Evolutionary conservation across 2,329 filamentous ascomycete genomes (phyloP), one percentile per base, ranked within the genome.

Genomic region (Colletotrichum limetticola): DNA sequence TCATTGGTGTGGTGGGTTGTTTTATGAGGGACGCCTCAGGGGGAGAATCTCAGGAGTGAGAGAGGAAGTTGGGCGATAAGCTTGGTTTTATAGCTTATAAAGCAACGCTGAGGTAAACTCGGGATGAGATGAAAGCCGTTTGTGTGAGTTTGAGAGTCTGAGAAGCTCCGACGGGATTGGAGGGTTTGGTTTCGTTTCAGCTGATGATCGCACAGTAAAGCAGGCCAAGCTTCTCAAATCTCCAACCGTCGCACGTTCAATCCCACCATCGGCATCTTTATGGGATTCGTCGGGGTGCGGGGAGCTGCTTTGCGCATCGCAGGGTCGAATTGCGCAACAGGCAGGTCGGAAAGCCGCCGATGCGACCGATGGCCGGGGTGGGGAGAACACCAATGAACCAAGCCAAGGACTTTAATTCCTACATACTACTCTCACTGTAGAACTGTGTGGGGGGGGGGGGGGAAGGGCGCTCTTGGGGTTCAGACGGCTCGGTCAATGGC

Each of bases 291-390:
- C 19, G 12, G 24, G 24, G 53, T 61, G 57, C 22, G 63, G 70
- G 60, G 61, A 46, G 56, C 24, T 61, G 60, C 55, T 72, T 68
- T 66, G 70, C 70, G 66, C 70, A 71, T 73, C 71, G 55, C 55
- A 56, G 70, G 66, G 66, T 68, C 35, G 42, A 24, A 72, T 70
- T 46, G 71, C 71, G 71, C 71, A 73, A 73, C 60, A 57, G 71
- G 66, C 55, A 71, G 71, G 66, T 71, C 71, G 61, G 61, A 66
- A 61, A 56, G 46, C 53, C 59, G 66, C 70, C 66, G 69, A 63
- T 63, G 65, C 65, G 68, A 61, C 61, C 46, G 49, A 52, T 46
- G 42, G 42, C 42, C 16, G 42, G 42, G 42, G 42, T 49, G 42
- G 42, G 42, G 42, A 14, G 14, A 6, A 42, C 37, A 42, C 14